Evolutionary conservation across 306 rosid genomes (phyloP).

Genomic region (Inga leiocalycina): DNA sequence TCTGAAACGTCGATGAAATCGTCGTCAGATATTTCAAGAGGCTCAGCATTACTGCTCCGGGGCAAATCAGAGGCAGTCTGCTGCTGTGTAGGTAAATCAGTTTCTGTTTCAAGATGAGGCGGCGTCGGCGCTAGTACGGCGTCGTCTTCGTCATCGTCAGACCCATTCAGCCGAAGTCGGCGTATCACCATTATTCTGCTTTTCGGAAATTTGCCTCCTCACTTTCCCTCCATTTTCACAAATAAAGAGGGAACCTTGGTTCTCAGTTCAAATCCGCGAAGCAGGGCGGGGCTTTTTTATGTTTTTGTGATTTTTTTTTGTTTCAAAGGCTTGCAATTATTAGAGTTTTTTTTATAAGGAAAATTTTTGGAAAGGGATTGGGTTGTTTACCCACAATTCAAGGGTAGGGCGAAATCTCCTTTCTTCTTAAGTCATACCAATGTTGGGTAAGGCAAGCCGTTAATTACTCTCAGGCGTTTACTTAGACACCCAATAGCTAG

Average conservation of each 20-base stretch:
- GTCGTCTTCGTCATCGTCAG: conserved; percentile 60
- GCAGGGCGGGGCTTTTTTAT: not conserved
- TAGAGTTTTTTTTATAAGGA: too few relatives aligned
- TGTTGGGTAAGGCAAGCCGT: too few relatives aligned
- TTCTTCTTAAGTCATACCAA: too few relatives aligned
- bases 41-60: conserved; percentile 29
- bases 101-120: conserved; percentile 2
- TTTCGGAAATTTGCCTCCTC: conserved; percentile 1
- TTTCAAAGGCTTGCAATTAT: too few relatives aligned
- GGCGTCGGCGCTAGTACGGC: conserved; percentile 3
- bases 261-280: not conserved
- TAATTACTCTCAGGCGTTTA: too few relatives aligned
- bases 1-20: conserved; percentile 72
- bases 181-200: conserved; percentile 53
- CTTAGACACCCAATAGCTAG: too few relatives aligned
- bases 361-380: too few relatives aligned
- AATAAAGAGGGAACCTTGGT: conserved; percentile 23
- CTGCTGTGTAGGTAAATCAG: conserved; percentile 23
- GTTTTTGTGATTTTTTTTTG: too few relatives aligned
- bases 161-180: conserved; percentile 58
- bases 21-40: conserved; percentile 64
- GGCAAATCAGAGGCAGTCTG: conserved; percentile 26
- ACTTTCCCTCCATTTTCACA: conserved; percentile 5
- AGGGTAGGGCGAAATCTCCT: too few relatives aligned
- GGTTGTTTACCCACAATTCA: too few relatives aligned